Evolutionary conservation across 371 early-diverging fungal genomes (phyloP).

Genomic region (Fennellomyces sp.): DNA sequence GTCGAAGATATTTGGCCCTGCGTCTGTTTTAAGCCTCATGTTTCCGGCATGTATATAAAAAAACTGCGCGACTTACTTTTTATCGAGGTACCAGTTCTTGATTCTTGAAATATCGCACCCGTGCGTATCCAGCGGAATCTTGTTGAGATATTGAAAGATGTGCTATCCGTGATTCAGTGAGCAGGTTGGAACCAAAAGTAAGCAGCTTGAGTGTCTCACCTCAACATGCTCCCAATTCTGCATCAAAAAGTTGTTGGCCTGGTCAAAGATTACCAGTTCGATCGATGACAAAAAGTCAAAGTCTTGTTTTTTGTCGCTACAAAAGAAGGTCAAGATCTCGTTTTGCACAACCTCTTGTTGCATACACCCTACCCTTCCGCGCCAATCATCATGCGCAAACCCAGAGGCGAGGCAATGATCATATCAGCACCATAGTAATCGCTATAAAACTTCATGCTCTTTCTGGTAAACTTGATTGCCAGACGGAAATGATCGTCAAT

Average conservation of each 20-base stretch:
- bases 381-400: slow-evolving; percentile 86
- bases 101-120: slow-evolving; percentile 95
- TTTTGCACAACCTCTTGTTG: not conserved
- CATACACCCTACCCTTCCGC: slow-evolving; percentile 60
- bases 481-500: slow-evolving; percentile 96
- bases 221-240: slow-evolving; percentile 98
- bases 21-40: not conserved
- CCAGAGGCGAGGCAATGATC: slow-evolving; percentile 92
- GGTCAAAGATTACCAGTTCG: slow-evolving; percentile 88
- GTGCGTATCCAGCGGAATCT: slow-evolving; percentile 84
- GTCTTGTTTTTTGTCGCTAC: slow-evolving; percentile 82
- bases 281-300: slow-evolving; percentile 94
- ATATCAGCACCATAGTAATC: slow-evolving; percentile 92
- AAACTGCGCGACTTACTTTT: slow-evolving; percentile 55
- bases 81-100: slow-evolving; percentile 86
- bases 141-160: slow-evolving; percentile 81
- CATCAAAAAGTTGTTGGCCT: slow-evolving; percentile 87
- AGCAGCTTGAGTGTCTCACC: slow-evolving; percentile 17
- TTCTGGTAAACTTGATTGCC: slow-evolving; percentile 87
- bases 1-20: slow-evolving; percentile 83
- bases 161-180: slow-evolving; percentile 36
- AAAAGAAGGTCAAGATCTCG: not conserved
- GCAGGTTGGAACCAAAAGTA: not conserved
- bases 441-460: slow-evolving; percentile 84
- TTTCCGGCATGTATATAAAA: not conserved